phyloP scores from a whole-genome alignment of 768 basidiomycete genomes.

The Hemileccinum rubropunctum region DNA sequence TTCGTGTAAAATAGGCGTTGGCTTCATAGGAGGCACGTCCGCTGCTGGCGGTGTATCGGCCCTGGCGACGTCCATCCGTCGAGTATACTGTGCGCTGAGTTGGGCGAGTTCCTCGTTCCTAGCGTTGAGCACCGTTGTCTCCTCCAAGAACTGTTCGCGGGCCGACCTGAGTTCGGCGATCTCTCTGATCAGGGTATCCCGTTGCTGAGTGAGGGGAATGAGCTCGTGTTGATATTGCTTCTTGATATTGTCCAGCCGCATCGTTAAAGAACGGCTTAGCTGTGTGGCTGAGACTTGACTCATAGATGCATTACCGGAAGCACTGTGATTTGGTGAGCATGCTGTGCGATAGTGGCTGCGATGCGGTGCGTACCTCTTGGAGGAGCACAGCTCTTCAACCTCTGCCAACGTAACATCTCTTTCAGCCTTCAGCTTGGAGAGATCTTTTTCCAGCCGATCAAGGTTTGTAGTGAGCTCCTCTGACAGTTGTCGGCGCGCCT shows the following conservation, averaged over 20 bases:
- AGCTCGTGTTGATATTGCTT: conserved; percentile 86
- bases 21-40: conserved; percentile 9
- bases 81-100: conserved; percentile 77
- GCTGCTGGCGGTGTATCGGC: conserved; percentile 12
- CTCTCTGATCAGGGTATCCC: conserved; percentile 75
- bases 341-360: conserved; percentile 17
- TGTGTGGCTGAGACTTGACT: conserved; percentile 41
- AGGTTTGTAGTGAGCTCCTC: conserved; percentile 78
- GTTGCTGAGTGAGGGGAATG: conserved; percentile 76
- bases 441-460: conserved; percentile 75
- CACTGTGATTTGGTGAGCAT: conserved; percentile 20
- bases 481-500: conserved; percentile 74
- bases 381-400: conserved; percentile 82
- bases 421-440: conserved; percentile 85
- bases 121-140: conserved; percentile 85
- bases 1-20: conserved; percentile 12
- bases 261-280: conserved; percentile 70
- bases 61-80: conserved; percentile 60
- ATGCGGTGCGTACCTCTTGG: conserved; percentile 54
- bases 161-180: conserved; percentile 83
- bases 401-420: conserved; percentile 91
- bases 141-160: conserved; percentile 85
- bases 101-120: conserved; percentile 93
- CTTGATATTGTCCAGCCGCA: conserved; percentile 84
- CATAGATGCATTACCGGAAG: conserved; percentile 23